Evolutionary conservation across 2,329 filamentous ascomycete species (phyloP).

Genomic region (Cucurbitaria berberidis): DNA sequence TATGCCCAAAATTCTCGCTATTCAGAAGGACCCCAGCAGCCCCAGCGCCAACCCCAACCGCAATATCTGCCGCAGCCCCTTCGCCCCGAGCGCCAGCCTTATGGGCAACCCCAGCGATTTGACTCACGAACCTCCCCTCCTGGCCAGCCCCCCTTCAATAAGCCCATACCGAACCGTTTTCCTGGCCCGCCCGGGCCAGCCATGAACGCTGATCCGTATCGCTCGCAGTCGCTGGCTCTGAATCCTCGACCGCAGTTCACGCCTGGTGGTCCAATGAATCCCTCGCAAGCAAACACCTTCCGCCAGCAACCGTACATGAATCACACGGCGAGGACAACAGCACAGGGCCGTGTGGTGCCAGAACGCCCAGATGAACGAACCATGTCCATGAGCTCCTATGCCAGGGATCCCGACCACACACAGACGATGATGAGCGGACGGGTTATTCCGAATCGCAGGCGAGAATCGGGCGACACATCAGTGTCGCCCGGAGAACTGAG

Average conservation of each 20-base stretch:
- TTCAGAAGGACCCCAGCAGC: conserved; percentile 43
- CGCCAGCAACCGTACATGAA: conserved; percentile 77
- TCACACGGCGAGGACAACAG: conserved; percentile 77
- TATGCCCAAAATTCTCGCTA: conserved; percentile 46
- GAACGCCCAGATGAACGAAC: conserved; percentile 90
- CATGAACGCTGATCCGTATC: conserved; percentile 82
- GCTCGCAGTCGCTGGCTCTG: conserved; percentile 90
- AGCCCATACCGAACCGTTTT: conserved; percentile 64
- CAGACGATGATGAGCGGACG: conserved; percentile 96
- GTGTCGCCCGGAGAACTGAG: conserved; percentile 25
- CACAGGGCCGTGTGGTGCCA: conserved; percentile 88
- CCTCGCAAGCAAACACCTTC: conserved; percentile 74
- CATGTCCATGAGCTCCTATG: conserved; percentile 92
- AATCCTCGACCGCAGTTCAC: conserved; percentile 76
- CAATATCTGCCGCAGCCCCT: conserved; percentile 67
- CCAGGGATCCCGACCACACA: conserved; percentile 74
- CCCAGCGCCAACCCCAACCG: conserved; percentile 54
- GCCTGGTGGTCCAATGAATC: conserved; percentile 50
- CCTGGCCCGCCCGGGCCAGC: conserved; percentile 66
- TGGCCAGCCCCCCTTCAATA: conserved; percentile 58
- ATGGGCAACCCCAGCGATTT: conserved; percentile 73
- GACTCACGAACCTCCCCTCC: conserved; percentile 63
- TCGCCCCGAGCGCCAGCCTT: conserved; percentile 70
- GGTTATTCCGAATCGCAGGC: conserved; percentile 79
- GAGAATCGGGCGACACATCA: conserved; percentile 58